Conservation (phyloP, 139 green algal species). For the Trebouxia sp. region DNA sequence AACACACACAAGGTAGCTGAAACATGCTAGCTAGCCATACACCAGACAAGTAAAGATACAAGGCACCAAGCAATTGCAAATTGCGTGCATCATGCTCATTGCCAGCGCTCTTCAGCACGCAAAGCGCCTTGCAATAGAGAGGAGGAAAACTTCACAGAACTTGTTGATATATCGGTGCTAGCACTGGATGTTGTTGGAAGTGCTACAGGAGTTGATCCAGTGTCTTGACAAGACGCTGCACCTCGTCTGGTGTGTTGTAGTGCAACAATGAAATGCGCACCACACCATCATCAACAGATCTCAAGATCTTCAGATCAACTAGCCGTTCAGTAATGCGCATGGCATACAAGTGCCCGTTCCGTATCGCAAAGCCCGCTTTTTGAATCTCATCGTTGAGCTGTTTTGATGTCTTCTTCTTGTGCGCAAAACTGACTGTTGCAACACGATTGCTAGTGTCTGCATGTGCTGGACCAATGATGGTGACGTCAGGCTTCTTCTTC, state of each 20-base stretch:
- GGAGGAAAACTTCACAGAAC: too few species aligned
- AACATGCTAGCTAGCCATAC: too few species aligned
- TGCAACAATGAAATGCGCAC: slow-evolving; percentile 57
- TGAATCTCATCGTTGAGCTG: not conserved
- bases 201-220: slow-evolving; percentile 19
- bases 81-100: too few species aligned
- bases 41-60: too few species aligned
- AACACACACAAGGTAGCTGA: too few species aligned
- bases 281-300: slow-evolving; percentile 42
- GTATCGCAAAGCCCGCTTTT: slow-evolving; percentile 39
- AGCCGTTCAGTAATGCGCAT: slow-evolving; percentile 39
- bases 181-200: too few species aligned
- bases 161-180: too few species aligned
- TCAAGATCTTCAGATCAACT: not conserved
- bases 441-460: not conserved
- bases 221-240: slow-evolving; percentile 37
- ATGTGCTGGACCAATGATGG: not conserved
- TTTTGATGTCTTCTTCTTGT: not conserved
- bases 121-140: too few species aligned
- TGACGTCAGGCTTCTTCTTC: slow-evolving; percentile 4
- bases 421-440: slow-evolving; percentile 26
- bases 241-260: slow-evolving; percentile 59
- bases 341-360: slow-evolving; percentile 56
- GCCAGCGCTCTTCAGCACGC: too few species aligned
- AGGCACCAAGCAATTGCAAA: too few species aligned